These are phyloP conservation scores for Exophiala spinifera DNA, from an alignment of 2,329 filamentous ascomycete genomes.

Conservation along the genomic window DNA sequence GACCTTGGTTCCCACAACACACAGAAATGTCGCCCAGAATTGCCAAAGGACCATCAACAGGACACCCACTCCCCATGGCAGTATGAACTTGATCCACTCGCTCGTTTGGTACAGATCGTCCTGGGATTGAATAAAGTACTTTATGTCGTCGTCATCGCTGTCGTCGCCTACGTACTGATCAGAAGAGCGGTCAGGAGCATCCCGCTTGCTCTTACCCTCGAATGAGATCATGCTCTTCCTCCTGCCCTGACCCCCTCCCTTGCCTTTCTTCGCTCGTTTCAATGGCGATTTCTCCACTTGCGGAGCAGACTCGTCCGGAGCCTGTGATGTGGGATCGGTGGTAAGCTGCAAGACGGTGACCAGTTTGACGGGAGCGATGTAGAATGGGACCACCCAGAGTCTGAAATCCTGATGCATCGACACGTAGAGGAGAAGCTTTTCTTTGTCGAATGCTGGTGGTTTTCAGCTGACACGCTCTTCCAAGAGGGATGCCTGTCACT, in stretches of 20 bases:
- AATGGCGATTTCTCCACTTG: constrained; percentile 20
- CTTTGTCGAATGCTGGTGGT: constrained; percentile 62
- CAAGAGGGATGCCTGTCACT: too few species aligned
- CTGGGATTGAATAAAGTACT: constrained; percentile 71
- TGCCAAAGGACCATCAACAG: constrained; percentile 62
- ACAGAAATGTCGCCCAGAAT: constrained; percentile 62
- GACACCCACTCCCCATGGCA: constrained; percentile 57
- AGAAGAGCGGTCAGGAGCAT: neutral
- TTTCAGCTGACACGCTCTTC: too few species aligned
- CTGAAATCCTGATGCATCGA: constrained; percentile 71
- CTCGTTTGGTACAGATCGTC: constrained; percentile 78
- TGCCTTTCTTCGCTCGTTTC: neutral
- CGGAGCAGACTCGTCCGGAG: constrained; percentile 28
- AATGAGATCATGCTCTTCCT: neutral
- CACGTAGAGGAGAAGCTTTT: constrained; percentile 67
- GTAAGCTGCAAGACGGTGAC: constrained; percentile 65
- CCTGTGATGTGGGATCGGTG: constrained; percentile 51
- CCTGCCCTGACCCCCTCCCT: neutral
- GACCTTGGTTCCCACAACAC: constrained; percentile 56
- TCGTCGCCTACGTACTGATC: neutral
- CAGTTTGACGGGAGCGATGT: constrained; percentile 64
- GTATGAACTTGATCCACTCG: constrained; percentile 70
- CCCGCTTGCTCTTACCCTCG: neutral
- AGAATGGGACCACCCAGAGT: constrained; percentile 74
- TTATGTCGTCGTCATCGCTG: neutral